phyloP scores from a whole-genome alignment of 306 rosid species.

The Dryas drummondii region DNA sequence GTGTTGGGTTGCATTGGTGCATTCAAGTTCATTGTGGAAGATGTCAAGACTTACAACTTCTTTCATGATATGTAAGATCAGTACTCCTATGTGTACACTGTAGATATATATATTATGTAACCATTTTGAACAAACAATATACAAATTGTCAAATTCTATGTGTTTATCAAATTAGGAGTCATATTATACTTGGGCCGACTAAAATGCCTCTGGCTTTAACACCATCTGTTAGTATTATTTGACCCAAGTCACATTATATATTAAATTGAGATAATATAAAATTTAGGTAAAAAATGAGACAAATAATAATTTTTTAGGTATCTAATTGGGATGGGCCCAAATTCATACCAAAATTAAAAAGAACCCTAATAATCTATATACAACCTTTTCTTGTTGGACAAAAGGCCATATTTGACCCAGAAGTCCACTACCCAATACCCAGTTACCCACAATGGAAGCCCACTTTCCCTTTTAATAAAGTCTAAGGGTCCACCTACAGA shows the following conservation, averaged over 20 bases:
- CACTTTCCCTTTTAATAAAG: not conserved
- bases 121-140: not conserved
- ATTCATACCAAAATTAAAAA: too few relatives aligned
- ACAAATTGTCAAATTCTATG: not conserved
- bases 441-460: not conserved
- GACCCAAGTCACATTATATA: too few relatives aligned
- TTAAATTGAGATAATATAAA: too few relatives aligned
- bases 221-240: too few relatives aligned
- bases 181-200: too few relatives aligned
- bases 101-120: not conserved
- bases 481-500: too few relatives aligned
- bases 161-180: too few relatives aligned
- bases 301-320: too few relatives aligned
- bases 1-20: slow-evolving; percentile 73
- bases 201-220: too few relatives aligned
- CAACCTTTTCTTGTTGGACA: not conserved
- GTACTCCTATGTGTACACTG: not conserved
- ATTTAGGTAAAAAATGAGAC: too few relatives aligned
- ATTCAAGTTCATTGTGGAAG: slow-evolving; percentile 55
- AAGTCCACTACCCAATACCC: not conserved
- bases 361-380: too few relatives aligned
- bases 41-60: slow-evolving; percentile 55
- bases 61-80: slow-evolving; percentile 59
- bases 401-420: not conserved
- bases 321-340: too few relatives aligned